Evolutionary conservation across 371 early-diverging fungal species (phyloP).

Genomic region (Syncephalastrum monosporum): DNA sequence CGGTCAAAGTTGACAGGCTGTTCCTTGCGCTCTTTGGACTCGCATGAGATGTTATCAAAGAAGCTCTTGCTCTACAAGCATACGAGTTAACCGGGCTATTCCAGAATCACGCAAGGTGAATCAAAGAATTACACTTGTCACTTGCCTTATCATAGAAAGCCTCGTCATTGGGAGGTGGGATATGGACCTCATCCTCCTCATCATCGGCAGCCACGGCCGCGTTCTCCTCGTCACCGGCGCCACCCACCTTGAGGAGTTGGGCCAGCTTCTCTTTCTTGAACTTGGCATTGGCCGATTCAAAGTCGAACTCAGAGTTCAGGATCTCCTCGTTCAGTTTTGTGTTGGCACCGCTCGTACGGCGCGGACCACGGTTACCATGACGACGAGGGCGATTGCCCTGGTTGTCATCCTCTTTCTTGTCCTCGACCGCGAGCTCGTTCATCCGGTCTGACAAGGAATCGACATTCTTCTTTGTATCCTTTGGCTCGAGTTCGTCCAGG

Average conservation of each 20-base stretch:
- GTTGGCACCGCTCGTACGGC: conserved; percentile 16
- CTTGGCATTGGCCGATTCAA: conserved; percentile 91
- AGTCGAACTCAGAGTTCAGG: conserved; percentile 92
- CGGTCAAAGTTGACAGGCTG: conserved; percentile 51
- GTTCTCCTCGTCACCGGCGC: conserved; percentile 39
- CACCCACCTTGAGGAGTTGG: conserved; percentile 52
- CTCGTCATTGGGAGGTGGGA: conserved; percentile 37
- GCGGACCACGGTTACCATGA: conserved; percentile 26
- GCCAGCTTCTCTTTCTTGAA: conserved; percentile 82
- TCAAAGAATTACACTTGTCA: neutral
- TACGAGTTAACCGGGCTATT: neutral
- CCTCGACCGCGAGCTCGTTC: conserved; percentile 2
- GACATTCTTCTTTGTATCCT: conserved; percentile 1
- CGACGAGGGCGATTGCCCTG: conserved; percentile 37
- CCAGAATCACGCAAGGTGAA: neutral
- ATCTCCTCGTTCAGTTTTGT: conserved; percentile 45
- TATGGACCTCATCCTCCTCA: conserved; percentile 23
- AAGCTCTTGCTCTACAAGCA: conserved; percentile 67
- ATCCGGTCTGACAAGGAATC: neutral
- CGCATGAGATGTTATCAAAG: conserved; percentile 98
- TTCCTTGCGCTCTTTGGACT: conserved; percentile 84
- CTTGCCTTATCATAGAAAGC: conserved; percentile 53
- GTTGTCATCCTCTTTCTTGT: conserved; percentile 1
- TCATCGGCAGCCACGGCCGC: conserved; percentile 23
- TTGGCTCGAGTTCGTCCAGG: conserved; percentile 3